Evolutionary conservation across 257 asterid genomes (phyloP), one percentile per base, ranked within the genome.

Genomic region (Ballota nigra): DNA sequence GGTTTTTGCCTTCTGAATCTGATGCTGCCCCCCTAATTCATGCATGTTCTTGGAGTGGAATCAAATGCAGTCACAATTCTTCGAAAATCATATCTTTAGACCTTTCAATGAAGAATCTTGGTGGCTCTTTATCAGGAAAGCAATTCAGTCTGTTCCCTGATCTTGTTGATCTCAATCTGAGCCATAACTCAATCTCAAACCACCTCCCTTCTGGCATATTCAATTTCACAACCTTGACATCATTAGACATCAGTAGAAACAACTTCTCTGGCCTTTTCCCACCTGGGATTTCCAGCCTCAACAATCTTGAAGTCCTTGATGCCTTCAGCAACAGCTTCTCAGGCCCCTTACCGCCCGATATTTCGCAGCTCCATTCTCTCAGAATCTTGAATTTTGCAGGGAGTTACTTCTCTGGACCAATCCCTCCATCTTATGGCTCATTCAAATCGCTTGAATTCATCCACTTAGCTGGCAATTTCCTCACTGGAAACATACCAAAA

Each of bases 261-360:
- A 95, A 95, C 57, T 95, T 95, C 18, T 92, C 99, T 10, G 98
- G 95, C 22, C 74, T 58, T 24, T 95, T 95, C n/a, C 99, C 99
- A 0, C 13, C n/a, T 59, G 99, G 99, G 71, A 79, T 88, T 67
- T 79, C 95, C 6, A 79, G 70, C 63, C 87, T 89, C 5, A 20
- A 59, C 9, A 71, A 77, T 31, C 80, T 95, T 36, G 86, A 74
- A 28, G 86, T 80, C 78, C 97, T 95, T 76, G 97, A 95, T 80
- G 99, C 97, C 70, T 89, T 95, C 79, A 95, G 99, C 79, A 95
- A 95, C 80, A 89, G 98, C 81, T 95, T 95, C 75, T 82, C 97
- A 1, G 99, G 99, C 0, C 82, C 83, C 8, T 83, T 95, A 16
- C 98, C 99, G 0, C 33, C 74, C 0, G 99, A 89, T 19, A 86